A percentile compares a stretch with the other conserved stretches of the same genome.
Evolutionary conservation across 2,329 filamentous ascomycete genomes (phyloP).

Genomic region (Sarocladiaceae sp.): DNA sequence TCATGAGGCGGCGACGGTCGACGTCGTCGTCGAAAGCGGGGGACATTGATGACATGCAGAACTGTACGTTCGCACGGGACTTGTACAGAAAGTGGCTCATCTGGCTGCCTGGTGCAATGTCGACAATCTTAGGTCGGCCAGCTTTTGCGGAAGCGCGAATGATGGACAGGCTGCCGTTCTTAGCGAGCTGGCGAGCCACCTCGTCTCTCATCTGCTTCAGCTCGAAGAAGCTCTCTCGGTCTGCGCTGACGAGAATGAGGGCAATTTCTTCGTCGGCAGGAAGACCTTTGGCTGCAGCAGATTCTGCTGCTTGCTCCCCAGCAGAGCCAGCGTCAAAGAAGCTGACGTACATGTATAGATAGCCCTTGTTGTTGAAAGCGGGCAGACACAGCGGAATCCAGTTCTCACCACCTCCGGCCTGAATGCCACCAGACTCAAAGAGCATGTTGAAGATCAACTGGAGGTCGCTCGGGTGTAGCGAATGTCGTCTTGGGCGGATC

Average conservation of each 20-base stretch:
- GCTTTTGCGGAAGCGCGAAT: slow-evolving; percentile 68
- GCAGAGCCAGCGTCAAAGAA: slow-evolving; percentile 66
- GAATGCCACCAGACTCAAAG: slow-evolving; percentile 89
- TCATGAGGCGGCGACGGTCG: slow-evolving; percentile 69
- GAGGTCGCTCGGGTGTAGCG: slow-evolving; percentile 89
- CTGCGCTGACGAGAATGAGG: slow-evolving; percentile 84
- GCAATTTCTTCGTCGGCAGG: slow-evolving; percentile 77
- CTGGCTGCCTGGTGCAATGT: slow-evolving; percentile 75
- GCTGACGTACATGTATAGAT: slow-evolving; percentile 98
- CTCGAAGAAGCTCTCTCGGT: slow-evolving; percentile 91
- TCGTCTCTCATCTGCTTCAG: slow-evolving; percentile 69
- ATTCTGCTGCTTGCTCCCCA: slow-evolving; percentile 31
- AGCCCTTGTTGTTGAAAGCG: slow-evolving; percentile 94
- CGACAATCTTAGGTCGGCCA: slow-evolving; percentile 67
- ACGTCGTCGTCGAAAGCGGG: slow-evolving; percentile 60
- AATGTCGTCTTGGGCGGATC: slow-evolving; percentile 89
- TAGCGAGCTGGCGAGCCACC: slow-evolving; percentile 64
- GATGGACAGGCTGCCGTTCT: slow-evolving; percentile 68
- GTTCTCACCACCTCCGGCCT: slow-evolving; percentile 86
- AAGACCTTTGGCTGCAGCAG: slow-evolving; percentile 56
- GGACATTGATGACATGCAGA: slow-evolving; percentile 79
- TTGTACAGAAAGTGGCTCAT: slow-evolving; percentile 95
- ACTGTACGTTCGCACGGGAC: slow-evolving; percentile 90
- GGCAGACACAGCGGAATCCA: slow-evolving; percentile 97
- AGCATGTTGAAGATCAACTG: slow-evolving; percentile 99